Percentiles rank a stretch among this genome's conserved stretches.
These are phyloP conservation scores for Phytophthora niederhauseri DNA, from an alignment of 352 stramenopile species.

Conservation along the genomic window DNA sequence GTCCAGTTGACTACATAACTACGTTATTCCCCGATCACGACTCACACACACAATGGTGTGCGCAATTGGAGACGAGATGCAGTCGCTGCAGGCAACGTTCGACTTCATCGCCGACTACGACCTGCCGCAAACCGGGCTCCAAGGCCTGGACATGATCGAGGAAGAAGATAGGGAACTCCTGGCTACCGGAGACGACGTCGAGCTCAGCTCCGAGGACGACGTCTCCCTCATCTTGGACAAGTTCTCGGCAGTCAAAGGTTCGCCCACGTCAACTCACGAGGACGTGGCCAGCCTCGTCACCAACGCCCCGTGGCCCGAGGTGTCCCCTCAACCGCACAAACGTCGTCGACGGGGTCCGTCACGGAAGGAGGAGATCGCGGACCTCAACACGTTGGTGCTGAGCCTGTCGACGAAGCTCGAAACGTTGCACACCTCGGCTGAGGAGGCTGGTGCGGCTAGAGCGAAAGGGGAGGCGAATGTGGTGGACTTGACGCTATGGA, in stretches of 20 bases:
- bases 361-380: slow-evolving; percentile 25
- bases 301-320: slow-evolving; percentile 9
- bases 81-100: slow-evolving; percentile 14
- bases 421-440: neutral
- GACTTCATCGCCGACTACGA: slow-evolving; percentile 27
- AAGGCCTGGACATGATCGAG: slow-evolving; percentile 1
- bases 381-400: slow-evolving; percentile 1
- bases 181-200: neutral
- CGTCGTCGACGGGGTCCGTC: slow-evolving; percentile 9
- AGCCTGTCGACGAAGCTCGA: slow-evolving; percentile 10
- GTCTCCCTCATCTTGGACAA: neutral
- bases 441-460: neutral
- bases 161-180: slow-evolving; percentile 7
- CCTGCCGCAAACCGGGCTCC: neutral
- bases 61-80: slow-evolving; percentile 1
- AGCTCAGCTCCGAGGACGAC: slow-evolving; percentile 16
- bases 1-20: neutral
- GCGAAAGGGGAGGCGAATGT: neutral
- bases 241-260: neutral
- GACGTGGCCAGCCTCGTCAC: neutral
- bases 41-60: neutral
- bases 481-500: slow-evolving; percentile 13
- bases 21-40: slow-evolving; percentile 13
- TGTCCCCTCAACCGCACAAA: neutral
- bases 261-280: neutral